phyloP scores from a whole-genome alignment of 2,329 filamentous ascomycete species.

The Colletotrichum plurivorum region DNA sequence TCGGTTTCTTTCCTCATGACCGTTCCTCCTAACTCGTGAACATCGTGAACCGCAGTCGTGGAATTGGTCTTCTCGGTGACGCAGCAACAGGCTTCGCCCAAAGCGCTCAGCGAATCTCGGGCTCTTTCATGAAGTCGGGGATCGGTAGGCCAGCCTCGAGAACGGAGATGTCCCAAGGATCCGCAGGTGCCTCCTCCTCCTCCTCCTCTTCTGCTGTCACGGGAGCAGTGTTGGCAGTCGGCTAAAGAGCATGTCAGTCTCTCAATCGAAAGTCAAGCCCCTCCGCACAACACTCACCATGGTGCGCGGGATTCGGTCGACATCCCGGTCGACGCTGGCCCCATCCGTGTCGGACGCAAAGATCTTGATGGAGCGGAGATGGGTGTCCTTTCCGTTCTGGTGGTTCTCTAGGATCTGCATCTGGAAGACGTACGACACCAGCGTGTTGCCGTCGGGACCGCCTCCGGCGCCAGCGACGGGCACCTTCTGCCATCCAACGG shows the following conservation, averaged over 20 bases:
- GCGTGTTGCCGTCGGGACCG: slow-evolving; percentile 77
- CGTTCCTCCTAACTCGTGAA: neutral
- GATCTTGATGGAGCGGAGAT: slow-evolving; percentile 92
- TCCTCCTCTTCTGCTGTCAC: slow-evolving; percentile 14
- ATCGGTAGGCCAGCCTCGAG: slow-evolving; percentile 53
- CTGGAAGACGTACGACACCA: slow-evolving; percentile 91
- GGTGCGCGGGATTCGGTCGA: slow-evolving; percentile 44
- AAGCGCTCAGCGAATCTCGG: slow-evolving; percentile 54
- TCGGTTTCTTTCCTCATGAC: neutral
- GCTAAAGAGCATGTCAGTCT: slow-evolving; percentile 34
- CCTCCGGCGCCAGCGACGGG: slow-evolving; percentile 70
- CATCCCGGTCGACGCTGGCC: slow-evolving; percentile 50
- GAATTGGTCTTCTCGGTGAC: neutral
- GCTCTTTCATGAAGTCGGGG: slow-evolving; percentile 60
- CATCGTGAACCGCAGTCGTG: neutral
- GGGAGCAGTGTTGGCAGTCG: slow-evolving; percentile 11
- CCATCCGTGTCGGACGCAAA: slow-evolving; percentile 72
- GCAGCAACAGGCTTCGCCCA: neutral
- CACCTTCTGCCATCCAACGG: slow-evolving; percentile 92
- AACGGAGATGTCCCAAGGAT: slow-evolving; percentile 43
- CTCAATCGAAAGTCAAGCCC: neutral
- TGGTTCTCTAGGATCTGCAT: slow-evolving; percentile 95
- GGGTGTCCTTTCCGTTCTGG: slow-evolving; percentile 99
- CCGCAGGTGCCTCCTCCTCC: slow-evolving; percentile 33
- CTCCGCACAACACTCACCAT: neutral